Conservation (phyloP, 352 stramenopile species). For the Salisapilia sapeloensis region DNA sequence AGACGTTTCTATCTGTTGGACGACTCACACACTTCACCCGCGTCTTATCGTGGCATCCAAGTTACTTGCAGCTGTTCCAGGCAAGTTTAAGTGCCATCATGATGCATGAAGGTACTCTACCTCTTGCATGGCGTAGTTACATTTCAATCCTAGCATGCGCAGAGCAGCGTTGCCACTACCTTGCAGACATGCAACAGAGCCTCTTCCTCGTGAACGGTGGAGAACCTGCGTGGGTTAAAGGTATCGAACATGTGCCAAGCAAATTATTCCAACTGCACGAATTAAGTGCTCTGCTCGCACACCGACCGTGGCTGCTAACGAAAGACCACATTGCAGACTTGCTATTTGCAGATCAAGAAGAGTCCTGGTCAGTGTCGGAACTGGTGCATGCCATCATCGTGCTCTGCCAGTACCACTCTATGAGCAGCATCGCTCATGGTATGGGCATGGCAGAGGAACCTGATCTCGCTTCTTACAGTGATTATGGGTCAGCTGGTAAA, state of each 20-base stretch:
- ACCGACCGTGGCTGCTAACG: slow-evolving; percentile 74
- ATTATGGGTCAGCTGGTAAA: slow-evolving; percentile 30
- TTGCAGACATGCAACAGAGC: slow-evolving; percentile 64
- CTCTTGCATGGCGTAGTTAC: slow-evolving; percentile 68
- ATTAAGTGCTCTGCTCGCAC: slow-evolving; percentile 63
- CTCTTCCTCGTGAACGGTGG: slow-evolving; percentile 74
- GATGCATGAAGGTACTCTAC: slow-evolving; percentile 57
- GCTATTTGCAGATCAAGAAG: slow-evolving; percentile 42
- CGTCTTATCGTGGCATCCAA: slow-evolving; percentile 63
- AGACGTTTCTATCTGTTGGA: slow-evolving; percentile 42
- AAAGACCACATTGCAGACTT: slow-evolving; percentile 57
- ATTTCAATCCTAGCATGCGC: slow-evolving; percentile 69
- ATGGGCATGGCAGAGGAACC: slow-evolving; percentile 63
- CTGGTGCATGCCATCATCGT: slow-evolving; percentile 78
- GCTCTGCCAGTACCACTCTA: slow-evolving; percentile 68
- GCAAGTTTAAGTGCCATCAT: slow-evolving; percentile 47
- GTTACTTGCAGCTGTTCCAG: slow-evolving; percentile 59
- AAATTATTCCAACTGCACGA: slow-evolving; percentile 77
- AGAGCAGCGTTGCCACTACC: slow-evolving; percentile 64
- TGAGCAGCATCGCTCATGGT: slow-evolving; percentile 59
- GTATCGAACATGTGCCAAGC: slow-evolving; percentile 57
- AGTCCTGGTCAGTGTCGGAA: slow-evolving; percentile 77
- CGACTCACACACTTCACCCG: slow-evolving; percentile 62
- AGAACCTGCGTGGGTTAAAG: slow-evolving; percentile 65
- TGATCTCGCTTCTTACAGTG: slow-evolving; percentile 46